These are phyloP conservation scores for Colletotrichum spinosum DNA, from an alignment of 2,329 filamentous ascomycete genomes.

Conservation along the genomic window DNA sequence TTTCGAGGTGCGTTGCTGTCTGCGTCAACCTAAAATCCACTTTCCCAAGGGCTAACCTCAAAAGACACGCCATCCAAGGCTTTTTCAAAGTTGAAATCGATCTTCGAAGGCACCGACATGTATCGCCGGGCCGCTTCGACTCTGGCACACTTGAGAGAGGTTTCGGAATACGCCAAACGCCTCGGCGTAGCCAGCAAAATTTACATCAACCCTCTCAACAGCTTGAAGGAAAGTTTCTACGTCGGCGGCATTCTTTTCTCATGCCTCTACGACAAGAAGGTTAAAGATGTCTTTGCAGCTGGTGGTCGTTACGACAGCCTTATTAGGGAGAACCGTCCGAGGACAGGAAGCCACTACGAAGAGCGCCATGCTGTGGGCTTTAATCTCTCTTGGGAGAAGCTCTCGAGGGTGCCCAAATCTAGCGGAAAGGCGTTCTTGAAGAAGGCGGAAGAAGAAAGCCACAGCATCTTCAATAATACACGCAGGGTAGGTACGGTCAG, in stretches of 20 bases:
- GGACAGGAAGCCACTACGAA: conserved; percentile 69
- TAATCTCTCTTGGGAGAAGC: conserved; percentile 87
- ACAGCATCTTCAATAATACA: conserved; percentile 63
- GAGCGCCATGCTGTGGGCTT: conserved; percentile 91
- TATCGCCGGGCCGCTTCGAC: conserved; percentile 81
- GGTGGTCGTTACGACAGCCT: conserved; percentile 93
- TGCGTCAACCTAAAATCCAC: background rate
- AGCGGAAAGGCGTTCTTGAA: conserved; percentile 73
- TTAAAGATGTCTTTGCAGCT: conserved; percentile 88
- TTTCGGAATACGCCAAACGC: conserved; percentile 80
- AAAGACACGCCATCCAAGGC: conserved; percentile 67
- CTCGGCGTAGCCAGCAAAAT: conserved; percentile 82
- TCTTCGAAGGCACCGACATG: conserved; percentile 73
- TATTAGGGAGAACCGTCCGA: conserved; percentile 84
- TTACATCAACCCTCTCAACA: conserved; percentile 86
- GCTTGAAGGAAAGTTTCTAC: conserved; percentile 93
- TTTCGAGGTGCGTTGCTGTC: conserved; percentile 73
- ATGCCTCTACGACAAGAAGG: conserved; percentile 87
- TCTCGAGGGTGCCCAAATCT: conserved; percentile 73
- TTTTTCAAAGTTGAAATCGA: conserved; percentile 67
- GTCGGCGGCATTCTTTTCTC: conserved; percentile 88
- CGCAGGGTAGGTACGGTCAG: conserved; percentile 18
- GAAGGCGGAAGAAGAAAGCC: conserved; percentile 73
- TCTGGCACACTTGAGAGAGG: conserved; percentile 83
- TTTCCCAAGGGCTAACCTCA: background rate